Evolutionary conservation across 1,284 basidiomycete genomes (phyloP), one percentile per base, ranked within the genome.

Genomic region (Schizopora paradoxa): DNA sequence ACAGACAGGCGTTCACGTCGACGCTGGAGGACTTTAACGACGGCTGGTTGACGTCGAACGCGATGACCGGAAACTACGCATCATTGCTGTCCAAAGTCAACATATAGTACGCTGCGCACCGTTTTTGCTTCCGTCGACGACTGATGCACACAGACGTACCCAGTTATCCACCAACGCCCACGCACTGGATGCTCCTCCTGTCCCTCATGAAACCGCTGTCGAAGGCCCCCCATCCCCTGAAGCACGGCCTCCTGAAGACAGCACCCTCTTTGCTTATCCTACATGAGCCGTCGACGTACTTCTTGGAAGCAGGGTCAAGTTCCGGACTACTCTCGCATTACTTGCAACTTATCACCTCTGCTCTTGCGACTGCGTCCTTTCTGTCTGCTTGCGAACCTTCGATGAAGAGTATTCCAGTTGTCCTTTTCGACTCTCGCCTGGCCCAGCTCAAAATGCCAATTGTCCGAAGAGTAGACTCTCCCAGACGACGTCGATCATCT

Each of bases 121-220:
- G 38, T 53, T 53, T 38, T 45, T 50, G 44, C 33, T n/a, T n/a
- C n/a, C n/a, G n/a, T n/a, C n/a, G n/a, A n/a, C n/a, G n/a, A n/a
- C n/a, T n/a, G n/a, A n/a, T n/a, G n/a, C n/a, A n/a, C n/a, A n/a
- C n/a, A 48, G 14, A 29, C 40, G 42, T 25, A 38, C 29, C 6
- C 54, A 88, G 86, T 53, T 88, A 86, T 60, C 81, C 84, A 5
- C 72, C 76, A 10, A 77, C 73, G 6, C 68, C 77, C 13, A 64
- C 71, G 6, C 82, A 86, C 56, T 64, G 86, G 23, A 65, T 69
- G 5, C 62, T 78, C 11, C 56, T 81, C 5, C 62, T 88, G 37
- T 73, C 78, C 3, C 67, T 72, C 60, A 67, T 83, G 34, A 48
- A 45, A 37, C 49, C 55, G 21, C 36, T 44, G 8, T 31, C 38